Evolutionary conservation across 2,329 filamentous ascomycete genomes (phyloP).

Genomic region (Penicillium crustosum): DNA sequence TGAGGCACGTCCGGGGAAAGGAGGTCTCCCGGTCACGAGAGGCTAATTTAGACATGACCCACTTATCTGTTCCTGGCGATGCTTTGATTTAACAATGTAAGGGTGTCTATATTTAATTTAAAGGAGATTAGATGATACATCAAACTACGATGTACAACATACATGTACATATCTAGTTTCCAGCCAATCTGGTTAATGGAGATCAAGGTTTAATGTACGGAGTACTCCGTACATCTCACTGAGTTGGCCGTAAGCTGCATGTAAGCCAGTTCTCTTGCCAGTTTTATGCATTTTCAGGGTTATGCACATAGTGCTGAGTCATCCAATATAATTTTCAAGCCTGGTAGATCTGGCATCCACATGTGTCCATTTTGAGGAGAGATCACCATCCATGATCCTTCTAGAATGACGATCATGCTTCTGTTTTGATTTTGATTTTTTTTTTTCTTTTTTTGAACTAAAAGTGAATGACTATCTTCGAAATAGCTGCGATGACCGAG

Average conservation of each 20-base stretch:
- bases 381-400: background rate
- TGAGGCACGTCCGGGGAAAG: conserved; percentile 27
- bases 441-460: background rate
- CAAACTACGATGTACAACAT: background rate
- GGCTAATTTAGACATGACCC: conserved; percentile 25
- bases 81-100: background rate
- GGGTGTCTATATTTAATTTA: background rate
- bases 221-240: background rate
- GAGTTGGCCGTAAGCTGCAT: background rate
- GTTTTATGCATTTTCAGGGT: background rate
- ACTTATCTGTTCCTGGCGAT: conserved; percentile 17
- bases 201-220: background rate
- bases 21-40: conserved; percentile 28
- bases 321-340: background rate
- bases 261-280: background rate
- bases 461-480: background rate
- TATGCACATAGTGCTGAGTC: background rate
- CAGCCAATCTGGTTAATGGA: background rate
- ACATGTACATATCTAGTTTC: background rate
- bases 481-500: no score
- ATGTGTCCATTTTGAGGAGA: background rate
- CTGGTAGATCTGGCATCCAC: background rate
- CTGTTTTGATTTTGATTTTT: background rate
- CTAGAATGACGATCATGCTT: background rate
- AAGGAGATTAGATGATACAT: background rate